phyloP scores from a whole-genome alignment of 257 asterid species.

The Nicotiana attenuata region DNA sequence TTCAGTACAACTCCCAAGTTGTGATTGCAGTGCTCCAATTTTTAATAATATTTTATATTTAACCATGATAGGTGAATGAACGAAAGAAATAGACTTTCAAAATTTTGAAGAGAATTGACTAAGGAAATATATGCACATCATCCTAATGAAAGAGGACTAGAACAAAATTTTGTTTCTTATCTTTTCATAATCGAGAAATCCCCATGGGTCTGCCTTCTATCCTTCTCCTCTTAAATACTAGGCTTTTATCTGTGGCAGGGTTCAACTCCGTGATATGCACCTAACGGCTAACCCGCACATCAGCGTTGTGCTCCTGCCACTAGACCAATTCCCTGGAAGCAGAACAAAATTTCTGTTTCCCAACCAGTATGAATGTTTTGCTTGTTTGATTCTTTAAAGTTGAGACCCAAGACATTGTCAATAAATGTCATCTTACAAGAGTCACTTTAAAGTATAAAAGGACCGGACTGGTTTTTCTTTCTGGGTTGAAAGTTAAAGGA shows the following conservation, averaged over 20 bases:
- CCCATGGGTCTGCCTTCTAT: neutral
- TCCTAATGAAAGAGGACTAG: neutral
- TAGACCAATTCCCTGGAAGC: neutral
- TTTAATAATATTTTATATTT: neutral
- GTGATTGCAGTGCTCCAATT: neutral
- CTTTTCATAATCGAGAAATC: neutral
- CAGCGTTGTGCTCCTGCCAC: neutral
- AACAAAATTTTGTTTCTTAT: neutral
- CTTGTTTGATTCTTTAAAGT: neutral
- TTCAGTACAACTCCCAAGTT: neutral
- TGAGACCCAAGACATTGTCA: neutral
- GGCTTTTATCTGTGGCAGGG: neutral
- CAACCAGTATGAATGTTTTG: neutral
- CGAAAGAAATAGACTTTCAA: neutral
- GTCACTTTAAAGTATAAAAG: neutral
- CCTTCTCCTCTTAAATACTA: conserved; percentile 2
- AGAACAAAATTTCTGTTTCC: neutral
- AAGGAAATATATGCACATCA: neutral
- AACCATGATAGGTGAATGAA: neutral
- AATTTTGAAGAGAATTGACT: neutral
- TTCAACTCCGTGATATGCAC: neutral
- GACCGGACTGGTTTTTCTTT: neutral
- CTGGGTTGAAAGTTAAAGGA: neutral
- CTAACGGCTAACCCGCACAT: neutral
- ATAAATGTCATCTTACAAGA: neutral